Evolutionary conservation across 176 grass and related monocot species (phyloP), one percentile per base, ranked within the genome.

Genomic region (Aegilops longissima): DNA sequence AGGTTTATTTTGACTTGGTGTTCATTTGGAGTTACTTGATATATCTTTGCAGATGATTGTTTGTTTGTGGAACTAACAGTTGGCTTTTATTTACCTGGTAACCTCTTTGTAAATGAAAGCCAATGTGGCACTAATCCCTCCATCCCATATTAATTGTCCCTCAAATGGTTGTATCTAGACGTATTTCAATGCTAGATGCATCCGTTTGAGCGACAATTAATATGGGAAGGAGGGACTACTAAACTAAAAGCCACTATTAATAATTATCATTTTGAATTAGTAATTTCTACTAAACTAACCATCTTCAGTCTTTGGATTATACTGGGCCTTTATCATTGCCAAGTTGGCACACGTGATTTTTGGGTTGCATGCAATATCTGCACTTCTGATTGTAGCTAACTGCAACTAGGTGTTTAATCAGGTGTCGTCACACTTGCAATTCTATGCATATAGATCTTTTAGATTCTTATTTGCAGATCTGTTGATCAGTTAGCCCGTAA

Each of bases 361-460:
- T 70, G 52, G 33, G 30, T 36, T 59, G 38, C 59, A 68, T 78
- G 73, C 54, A 51, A 40, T 64, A n/a, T 36, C 54, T 89, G 54
- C 58, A 73, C 63, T 59, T 54, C 74, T 21, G 38, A 75, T 79
- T 84, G 54, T 64, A 66, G 62, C 78, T 38, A 38, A 78, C 38
- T 49, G 24, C 81, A 73, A 25, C 51, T 61, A 61, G 24, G 52
- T 36, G 47, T 58, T 45, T 12, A 86, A 72, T 86, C 25, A 61
- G 76, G 49, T 88, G 21, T 52, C 38, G n/a, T n/a, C 13, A 49
- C 64, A 63, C 12, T 31, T 23, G 62, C 61, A 66, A 38, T 36
- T 9, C 31, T 54, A 29, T 25, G 23, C 29, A 23, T 35, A 20
- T 12, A 56, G 13, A 64, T 78, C 25, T 44, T 47, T 88, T 83